Base-by-base conservation (phyloP, 805 yeast genomes). In the Yamadazyma kitorensis region DNA sequence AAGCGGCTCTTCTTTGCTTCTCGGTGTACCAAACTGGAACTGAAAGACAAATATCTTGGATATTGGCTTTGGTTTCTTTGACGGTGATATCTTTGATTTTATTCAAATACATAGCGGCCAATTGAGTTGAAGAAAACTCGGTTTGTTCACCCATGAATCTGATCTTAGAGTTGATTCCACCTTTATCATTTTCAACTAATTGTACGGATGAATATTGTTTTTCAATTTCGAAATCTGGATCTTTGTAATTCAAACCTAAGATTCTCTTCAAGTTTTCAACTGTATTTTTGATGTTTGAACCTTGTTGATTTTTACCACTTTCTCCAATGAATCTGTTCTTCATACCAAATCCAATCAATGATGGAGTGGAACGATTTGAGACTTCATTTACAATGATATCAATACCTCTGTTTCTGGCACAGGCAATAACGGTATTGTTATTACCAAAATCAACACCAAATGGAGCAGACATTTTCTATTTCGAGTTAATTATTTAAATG, bases 1-100 rank as follows among this genome's bases (percentile, higher is more conserved):
- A 75, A 48, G 93, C 82, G 44, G 96, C 96, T 55, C 95, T 87
- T 70, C 98, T 89, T 73, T 93, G 98, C 56, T 76, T 80, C 65
- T 93, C 98, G 37, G 94, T 78, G 77, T 86, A 93, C 98, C 98
- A 93, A 31, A 80, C 84, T 55, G 99, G 99, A 37, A 93, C 98
- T 39, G 97, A 82, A 52, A 93, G 72, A 64, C 89, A 88, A 43
- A 93, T 88, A 64, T 93, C 98, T 44, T 78, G 73, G 53, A 93
- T 78, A 54, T 71, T 78, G 44, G 79, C 78, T 70, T 84, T 85
- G 53, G 94, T 83, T 69, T 93, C 98, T 61, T 74, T 77, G 51
- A 67, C 66, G 34, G 95, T 79, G 37, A 82, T 84, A 49, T 74
- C 76, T 74, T 86, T 88, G 62, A 89, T 76, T 72, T 91, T 91